Percentiles rank a stretch among this genome's conserved stretches.
These are phyloP conservation scores for Bassia scoparia DNA, from an alignment of 148 eudicot genomes.

Conservation along the genomic window DNA sequence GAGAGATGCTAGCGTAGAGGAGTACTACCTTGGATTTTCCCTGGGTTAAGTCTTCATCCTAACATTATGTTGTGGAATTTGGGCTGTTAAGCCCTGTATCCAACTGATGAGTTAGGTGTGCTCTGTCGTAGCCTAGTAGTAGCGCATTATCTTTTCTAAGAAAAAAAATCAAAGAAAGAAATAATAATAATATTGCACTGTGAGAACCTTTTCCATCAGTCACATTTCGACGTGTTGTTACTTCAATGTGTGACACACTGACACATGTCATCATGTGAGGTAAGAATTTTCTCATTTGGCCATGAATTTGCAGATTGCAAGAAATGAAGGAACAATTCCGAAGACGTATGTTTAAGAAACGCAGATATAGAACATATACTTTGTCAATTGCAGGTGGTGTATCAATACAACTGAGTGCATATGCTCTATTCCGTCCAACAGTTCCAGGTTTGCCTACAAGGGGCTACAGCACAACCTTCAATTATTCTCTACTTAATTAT, in stretches of 20 bases:
- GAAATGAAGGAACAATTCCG: slow-evolving; percentile 78
- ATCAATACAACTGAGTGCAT: slow-evolving; percentile 77
- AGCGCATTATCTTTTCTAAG: too few species aligned
- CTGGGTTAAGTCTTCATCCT: too few species aligned
- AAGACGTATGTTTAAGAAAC: slow-evolving; percentile 88
- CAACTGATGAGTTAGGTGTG: too few species aligned
- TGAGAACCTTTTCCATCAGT: neutral
- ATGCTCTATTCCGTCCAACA: slow-evolving; percentile 92
- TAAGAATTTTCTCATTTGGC: neutral
- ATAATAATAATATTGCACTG: too few species aligned
- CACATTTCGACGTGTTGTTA: neutral
- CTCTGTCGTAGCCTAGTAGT: too few species aligned
- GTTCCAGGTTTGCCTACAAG: slow-evolving; percentile 51
- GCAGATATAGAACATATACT: slow-evolving; percentile 75
- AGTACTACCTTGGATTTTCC: too few species aligned
- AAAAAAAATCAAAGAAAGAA: too few species aligned
- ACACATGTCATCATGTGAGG: neutral
- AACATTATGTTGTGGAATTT: too few species aligned
- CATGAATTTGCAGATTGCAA: slow-evolving; percentile 48
- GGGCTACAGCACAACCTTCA: neutral
- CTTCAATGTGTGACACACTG: neutral
- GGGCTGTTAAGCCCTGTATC: too few species aligned
- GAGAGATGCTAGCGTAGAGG: too few species aligned
- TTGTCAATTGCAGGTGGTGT: slow-evolving; percentile 67
- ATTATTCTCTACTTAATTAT: neutral